Base-by-base conservation (phyloP, 495 filamentous ascomycete genomes). In the Trichocladium antarcticum region DNA sequence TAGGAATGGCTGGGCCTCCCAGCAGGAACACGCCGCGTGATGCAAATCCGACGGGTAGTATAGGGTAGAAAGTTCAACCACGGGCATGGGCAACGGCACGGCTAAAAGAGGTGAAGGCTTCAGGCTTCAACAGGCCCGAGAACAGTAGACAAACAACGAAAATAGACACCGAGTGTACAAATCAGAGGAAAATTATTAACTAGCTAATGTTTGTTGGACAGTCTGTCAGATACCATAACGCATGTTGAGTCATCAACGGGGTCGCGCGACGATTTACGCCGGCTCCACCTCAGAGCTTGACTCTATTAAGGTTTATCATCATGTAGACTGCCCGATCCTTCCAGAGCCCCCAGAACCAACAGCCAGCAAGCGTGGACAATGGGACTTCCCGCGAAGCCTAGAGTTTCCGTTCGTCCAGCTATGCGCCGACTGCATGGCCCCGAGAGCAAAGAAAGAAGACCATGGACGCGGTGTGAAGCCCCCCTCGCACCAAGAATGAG, bases 401-500 rank as follows among this genome's bases (percentile, higher is more conserved):
- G 72, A 74, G 68, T 72, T 50, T 63, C 47, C 29, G 31, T 52
- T 52, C 47, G 61, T 62, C 60, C 56, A 50, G 56, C 57, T 42
- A 53, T 34, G 32, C 57, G 54, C 47, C 54, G 19, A 32, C 56
- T 43, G 51, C 52, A 48, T 48, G 45, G 40, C 14, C 10, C 24
- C 16, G 57, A 24, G 15, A 54, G 39, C 47, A 58, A 35, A 54
- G 60, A 60, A 58, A 59, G 59, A 58, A 67, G 56, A 46, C 35
- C 28, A 31, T 45, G 19, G 21, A 34, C 28, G 27, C 46, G 37
- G 48, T 53, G 57, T 61, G 62, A 67, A 68, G 59, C 69, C 61
- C 85, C 82, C 85, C 89, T 95, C 89, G 88, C 84, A 81, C 86
- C 92, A 86, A 95, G 87, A 96, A 95, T 98, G 87, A 95, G 92